A percentile compares a stretch with the other conserved stretches of the same genome.
phyloP scores from a whole-genome alignment of 1,139 yeast species.

The Lodderomyces beijingensis region DNA sequence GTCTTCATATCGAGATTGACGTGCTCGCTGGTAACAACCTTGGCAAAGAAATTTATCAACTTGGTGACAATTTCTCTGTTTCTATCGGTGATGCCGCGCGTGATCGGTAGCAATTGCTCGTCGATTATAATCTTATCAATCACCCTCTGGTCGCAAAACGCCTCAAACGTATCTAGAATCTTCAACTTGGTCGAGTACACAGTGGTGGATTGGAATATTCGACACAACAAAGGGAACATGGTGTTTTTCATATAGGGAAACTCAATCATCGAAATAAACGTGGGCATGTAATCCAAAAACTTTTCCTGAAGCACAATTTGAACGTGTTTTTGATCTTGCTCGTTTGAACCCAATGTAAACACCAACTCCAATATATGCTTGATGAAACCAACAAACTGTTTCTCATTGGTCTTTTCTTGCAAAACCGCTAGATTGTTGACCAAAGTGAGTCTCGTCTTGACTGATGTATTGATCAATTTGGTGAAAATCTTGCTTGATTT shows the following conservation, averaged over 20 bases:
- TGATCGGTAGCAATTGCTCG: slow-evolving; percentile 74
- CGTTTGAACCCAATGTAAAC: slow-evolving; percentile 26
- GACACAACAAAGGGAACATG: slow-evolving; percentile 67
- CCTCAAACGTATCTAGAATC: slow-evolving; percentile 61
- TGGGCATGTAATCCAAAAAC: slow-evolving; percentile 44
- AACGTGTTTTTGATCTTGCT: slow-evolving; percentile 23
- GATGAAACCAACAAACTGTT: slow-evolving; percentile 33
- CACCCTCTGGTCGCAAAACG: slow-evolving; percentile 52
- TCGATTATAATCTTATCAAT: slow-evolving; percentile 69
- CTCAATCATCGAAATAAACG: slow-evolving; percentile 50
- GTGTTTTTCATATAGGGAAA: slow-evolving; percentile 72
- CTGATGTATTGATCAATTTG: slow-evolving; percentile 36
- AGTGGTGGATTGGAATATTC: slow-evolving; percentile 77
- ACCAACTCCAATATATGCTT: slow-evolving; percentile 27
- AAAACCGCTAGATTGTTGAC: slow-evolving; percentile 55
- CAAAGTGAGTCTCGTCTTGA: slow-evolving; percentile 36
- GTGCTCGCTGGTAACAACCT: slow-evolving; percentile 36
- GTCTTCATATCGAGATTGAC: slow-evolving; percentile 34
- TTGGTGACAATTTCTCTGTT: slow-evolving; percentile 63
- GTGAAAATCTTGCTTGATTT: slow-evolving; percentile 33
- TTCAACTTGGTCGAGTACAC: slow-evolving; percentile 71
- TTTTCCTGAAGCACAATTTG: slow-evolving; percentile 53
- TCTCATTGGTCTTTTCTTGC: slow-evolving; percentile 48
- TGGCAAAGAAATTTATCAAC: slow-evolving; percentile 50
- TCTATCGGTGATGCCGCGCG: slow-evolving; percentile 71